Evolutionary conservation across 768 basidiomycete species (phyloP), one percentile per base, ranked within the genome.

Genomic region (Mrakia frigida): DNA sequence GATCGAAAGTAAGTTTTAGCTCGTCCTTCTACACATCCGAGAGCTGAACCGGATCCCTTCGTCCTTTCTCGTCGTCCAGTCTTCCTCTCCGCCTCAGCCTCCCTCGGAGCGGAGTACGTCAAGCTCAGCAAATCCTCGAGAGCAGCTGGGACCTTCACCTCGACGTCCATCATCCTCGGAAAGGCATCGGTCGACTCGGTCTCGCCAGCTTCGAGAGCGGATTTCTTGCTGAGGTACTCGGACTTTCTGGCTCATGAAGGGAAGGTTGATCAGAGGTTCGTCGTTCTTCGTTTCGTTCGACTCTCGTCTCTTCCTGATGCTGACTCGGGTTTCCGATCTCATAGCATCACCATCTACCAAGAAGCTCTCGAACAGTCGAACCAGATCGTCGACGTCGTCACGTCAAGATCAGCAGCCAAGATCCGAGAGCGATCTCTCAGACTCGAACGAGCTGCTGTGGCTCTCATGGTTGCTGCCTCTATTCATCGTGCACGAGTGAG

Each of bases 31-130:
- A 70, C 80, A 28, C 70, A 50, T 31, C 23, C 7, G 52, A 41
- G 28, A 11, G 23, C 18, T 16, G 7, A 5, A 3, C 31, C 31
- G 37, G 14, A 35, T 33, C 73, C 28, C 2, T 9, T 39, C 23
- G 41, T 21, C n/a, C 23, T 37, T 16, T 0, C 33, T 35, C 18
- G 4, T 72, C 28, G 11, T 33, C 43, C 6, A 21, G 18, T 68
- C 53, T 52, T 72, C 53, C 79, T 23, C n/a, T 43, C 83, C 1
- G 84, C 88, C 1, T 94, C 91, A 3, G 84, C 90, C 1, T 88
- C 90, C 60, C 87, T 96, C 9, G 94, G 91, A 0, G 86, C 89
- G 74, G 92, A 94, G 81, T 94, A 94, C 80, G 84, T 89, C 63
- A 87, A 87, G 50, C 86, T 98, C 1, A 94, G 95, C 4, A 92